phyloP scores from a whole-genome alignment of 495 filamentous ascomycete genomes.

The Trichoderma orchidacearum region DNA sequence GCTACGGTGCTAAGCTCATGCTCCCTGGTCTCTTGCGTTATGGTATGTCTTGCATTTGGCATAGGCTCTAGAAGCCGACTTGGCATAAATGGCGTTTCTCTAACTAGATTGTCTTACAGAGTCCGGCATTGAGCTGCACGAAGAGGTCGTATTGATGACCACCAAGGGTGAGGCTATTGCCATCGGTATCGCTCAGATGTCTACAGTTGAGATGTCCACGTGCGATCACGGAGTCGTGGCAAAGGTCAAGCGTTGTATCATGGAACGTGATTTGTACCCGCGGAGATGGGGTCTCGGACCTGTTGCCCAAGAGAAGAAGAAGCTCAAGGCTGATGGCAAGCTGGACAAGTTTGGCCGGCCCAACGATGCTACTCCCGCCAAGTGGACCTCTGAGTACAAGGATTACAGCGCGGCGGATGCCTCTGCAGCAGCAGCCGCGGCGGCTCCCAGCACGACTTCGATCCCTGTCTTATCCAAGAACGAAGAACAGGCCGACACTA shows the following conservation, averaged over 20 bases:
- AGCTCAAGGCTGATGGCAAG: conserved; percentile 94
- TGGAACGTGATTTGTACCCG: conserved; percentile 96
- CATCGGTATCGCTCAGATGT: conserved; percentile 90
- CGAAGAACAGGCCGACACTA: conserved; percentile 10
- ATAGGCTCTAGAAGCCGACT: neutral
- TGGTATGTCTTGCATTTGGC: conserved; percentile 33
- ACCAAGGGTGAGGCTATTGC: conserved; percentile 98
- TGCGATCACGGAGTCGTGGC: conserved; percentile 95
- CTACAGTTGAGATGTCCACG: conserved; percentile 75
- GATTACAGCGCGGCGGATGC: conserved; percentile 53
- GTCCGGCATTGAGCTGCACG: conserved; percentile 70
- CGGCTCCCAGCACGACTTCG: conserved; percentile 12
- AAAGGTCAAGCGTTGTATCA: conserved; percentile 95
- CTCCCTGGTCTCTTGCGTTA: conserved; percentile 86
- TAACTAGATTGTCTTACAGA: conserved; percentile 34
- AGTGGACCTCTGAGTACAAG: conserved; percentile 82
- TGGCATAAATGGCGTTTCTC: neutral
- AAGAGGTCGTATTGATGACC: conserved; percentile 93
- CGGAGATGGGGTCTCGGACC: conserved; percentile 90
- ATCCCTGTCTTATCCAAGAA: conserved; percentile 10
- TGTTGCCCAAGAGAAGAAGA: conserved; percentile 89
- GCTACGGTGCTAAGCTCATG: conserved; percentile 98
- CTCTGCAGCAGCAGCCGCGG: conserved; percentile 9
- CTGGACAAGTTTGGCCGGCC: conserved; percentile 91
- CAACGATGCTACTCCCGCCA: conserved; percentile 81